Base-by-base conservation (phyloP, 495 filamentous ascomycete species). In the Astrothelium macrocarpum region DNA sequence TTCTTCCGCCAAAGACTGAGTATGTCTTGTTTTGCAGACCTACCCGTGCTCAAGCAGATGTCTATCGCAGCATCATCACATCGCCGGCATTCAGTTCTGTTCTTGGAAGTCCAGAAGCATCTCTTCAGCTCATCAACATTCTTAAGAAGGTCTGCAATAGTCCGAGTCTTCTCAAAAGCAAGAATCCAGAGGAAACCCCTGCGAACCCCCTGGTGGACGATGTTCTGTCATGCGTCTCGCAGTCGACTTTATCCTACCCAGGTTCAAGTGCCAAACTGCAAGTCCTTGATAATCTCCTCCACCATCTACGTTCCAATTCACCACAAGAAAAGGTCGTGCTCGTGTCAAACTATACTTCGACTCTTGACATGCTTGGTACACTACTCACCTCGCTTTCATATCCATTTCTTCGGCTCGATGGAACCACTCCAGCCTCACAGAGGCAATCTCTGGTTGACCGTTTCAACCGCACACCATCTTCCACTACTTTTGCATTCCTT, bases 111-210 rank as follows among this genome's bases (percentile, higher is more conserved):
- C 74, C 86, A 0, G 85, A 90, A 63, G 80, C 81, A n/a, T 83
- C 86, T 12, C 77, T 93, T 1, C 84, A 89, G 62, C 81, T 93
- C 5, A 90, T 91, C 67, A 91, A 85, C 7, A 79, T 91, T 39
- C 77, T 93, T 14, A 93, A 91, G 73, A 91, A 93, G 71, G 79
- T 91, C 16, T 91, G 89, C 77, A 93, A 93, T 71, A 88, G 86
- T 58, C 88, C 89, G 0, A 85, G 82, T 0, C 73, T 91, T 5
- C 76, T 91, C 9, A 79, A 79, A 23, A 70, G 77, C 25, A 82
- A 79, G 61, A 77, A 70, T 23, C 64, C 70, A 12, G 74, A 72
- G 18, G 69, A 72, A 39, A 66, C 74, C n/a, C 66, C 66, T 26
- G 75, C 63, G 34, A 73, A 72, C 34, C 69, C 75, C 12, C 79